Percentiles rank a stretch among this genome's conserved stretches.
Conservation (phyloP, 2,329 filamentous ascomycete species). For the Diaporthe longicolla region DNA sequence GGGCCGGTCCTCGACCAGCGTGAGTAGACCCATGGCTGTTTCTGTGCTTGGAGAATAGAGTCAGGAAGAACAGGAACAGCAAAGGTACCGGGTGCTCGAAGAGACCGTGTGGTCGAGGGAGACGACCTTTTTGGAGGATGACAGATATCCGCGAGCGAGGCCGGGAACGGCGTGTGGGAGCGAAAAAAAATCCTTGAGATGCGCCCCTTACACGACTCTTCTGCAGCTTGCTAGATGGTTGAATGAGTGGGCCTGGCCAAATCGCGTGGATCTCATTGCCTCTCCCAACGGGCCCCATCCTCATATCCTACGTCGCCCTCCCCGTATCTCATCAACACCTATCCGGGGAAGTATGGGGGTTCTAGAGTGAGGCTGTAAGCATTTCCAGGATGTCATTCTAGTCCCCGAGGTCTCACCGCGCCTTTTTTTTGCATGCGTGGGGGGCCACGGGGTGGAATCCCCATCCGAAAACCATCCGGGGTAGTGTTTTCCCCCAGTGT, state of each 20-base stretch:
- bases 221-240: not conserved
- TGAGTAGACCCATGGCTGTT: slow-evolving; percentile 56
- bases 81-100: not conserved
- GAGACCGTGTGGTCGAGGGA: slow-evolving; percentile 10
- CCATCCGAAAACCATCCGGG: slow-evolving; percentile 1
- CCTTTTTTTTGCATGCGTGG: slow-evolving; percentile 4
- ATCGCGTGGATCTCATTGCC: not conserved
- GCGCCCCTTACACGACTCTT: slow-evolving; percentile 19
- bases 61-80: not conserved
- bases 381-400: not conserved
- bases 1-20: slow-evolving; percentile 68
- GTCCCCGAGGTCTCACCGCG: slow-evolving; percentile 20
- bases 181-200: not conserved
- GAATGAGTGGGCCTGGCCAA: slow-evolving; percentile 15
- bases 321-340: not conserved
- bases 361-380: not conserved
- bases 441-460: not conserved
- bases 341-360: slow-evolving; percentile 16
- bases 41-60: not conserved
- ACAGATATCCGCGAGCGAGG: slow-evolving; percentile 3
- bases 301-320: not conserved
- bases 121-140: slow-evolving; percentile 5
- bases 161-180: slow-evolving; percentile 12
- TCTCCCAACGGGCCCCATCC: slow-evolving; percentile 7
- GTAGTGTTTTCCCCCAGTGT: slow-evolving; percentile 26